A percentile compares a stretch with the other conserved stretches of the same genome.
Conservation (phyloP, 257 asterid species). For the Solanum clarkiae region DNA sequence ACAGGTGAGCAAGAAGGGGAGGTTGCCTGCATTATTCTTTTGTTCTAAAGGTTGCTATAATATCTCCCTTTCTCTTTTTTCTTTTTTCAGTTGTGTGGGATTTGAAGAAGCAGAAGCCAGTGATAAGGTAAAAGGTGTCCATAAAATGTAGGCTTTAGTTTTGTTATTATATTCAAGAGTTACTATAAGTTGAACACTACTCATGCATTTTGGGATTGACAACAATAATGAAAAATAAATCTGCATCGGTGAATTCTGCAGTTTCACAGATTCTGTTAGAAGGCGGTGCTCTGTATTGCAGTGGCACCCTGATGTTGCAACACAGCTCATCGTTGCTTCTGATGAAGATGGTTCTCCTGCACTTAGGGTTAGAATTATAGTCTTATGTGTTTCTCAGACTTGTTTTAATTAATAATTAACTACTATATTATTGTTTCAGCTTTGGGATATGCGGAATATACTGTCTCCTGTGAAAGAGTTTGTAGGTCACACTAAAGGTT, state of each 20-base stretch:
- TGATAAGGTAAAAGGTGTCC: constrained; percentile 45
- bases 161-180: not conserved
- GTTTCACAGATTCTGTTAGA: constrained; percentile 76
- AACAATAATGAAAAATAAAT: not conserved
- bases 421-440: constrained; percentile 34
- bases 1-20: constrained; percentile 48
- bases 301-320: constrained; percentile 93
- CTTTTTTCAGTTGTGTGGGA: constrained; percentile 85
- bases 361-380: constrained; percentile 43
- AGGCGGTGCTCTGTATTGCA: constrained; percentile 95
- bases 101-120: constrained; percentile 91
- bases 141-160: not conserved
- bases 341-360: constrained; percentile 93
- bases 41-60: constrained; percentile 8
- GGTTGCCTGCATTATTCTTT: not conserved
- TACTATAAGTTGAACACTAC: not conserved
- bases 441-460: constrained; percentile 93
- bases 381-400: not conserved
- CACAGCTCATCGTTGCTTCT: constrained; percentile 92
- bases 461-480: constrained; percentile 91
- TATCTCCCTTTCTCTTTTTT: constrained; percentile 1
- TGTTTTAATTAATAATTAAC: not conserved
- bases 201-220: not conserved
- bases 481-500: constrained; percentile 92
- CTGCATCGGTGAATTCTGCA: constrained; percentile 15